Conservation (phyloP, 2,329 filamentous ascomycete genomes). For the Aspergillus calidoustus region DNA sequence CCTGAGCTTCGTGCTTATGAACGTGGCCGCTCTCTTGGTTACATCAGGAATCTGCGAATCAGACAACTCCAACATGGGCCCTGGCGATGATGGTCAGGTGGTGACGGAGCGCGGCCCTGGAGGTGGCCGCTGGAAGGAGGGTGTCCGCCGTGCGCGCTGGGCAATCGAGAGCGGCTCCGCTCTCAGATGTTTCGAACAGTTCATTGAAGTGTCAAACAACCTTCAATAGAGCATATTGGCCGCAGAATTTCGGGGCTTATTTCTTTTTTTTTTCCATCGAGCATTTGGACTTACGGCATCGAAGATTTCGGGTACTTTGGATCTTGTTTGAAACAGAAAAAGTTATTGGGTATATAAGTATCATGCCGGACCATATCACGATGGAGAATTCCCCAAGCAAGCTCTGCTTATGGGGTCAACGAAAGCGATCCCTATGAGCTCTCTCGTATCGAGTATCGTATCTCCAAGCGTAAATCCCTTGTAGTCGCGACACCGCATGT, state of each 20-base stretch:
- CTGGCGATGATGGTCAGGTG: constrained; percentile 78
- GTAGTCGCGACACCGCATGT: not conserved
- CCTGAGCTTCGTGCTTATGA: constrained; percentile 91
- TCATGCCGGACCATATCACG: constrained; percentile 2
- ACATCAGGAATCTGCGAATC: constrained; percentile 84
- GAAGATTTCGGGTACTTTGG: not conserved
- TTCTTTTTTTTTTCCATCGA: not conserved
- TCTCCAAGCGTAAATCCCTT: not conserved
- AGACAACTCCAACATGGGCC: constrained; percentile 77
- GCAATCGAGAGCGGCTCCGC: constrained; percentile 85
- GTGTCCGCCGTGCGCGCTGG: constrained; percentile 83
- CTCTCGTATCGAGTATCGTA: not conserved
- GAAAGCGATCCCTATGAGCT: not conserved
- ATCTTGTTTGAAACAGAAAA: constrained; percentile 2
- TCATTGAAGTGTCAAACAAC: constrained; percentile 79
- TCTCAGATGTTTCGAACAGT: constrained; percentile 79
- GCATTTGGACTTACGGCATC: not conserved
- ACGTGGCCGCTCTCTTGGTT: constrained; percentile 86
- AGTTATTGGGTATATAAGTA: constrained; percentile 16
- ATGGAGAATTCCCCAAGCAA: constrained; percentile 1
- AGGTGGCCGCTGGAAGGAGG: constrained; percentile 92
- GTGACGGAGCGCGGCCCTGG: constrained; percentile 82
- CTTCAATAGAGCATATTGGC: constrained; percentile 29
- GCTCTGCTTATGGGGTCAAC: not conserved
- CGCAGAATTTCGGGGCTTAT: constrained; percentile 7